phyloP scores from a whole-genome alignment of 805 yeast genomes.

The Jamesozyma lodderae region DNA sequence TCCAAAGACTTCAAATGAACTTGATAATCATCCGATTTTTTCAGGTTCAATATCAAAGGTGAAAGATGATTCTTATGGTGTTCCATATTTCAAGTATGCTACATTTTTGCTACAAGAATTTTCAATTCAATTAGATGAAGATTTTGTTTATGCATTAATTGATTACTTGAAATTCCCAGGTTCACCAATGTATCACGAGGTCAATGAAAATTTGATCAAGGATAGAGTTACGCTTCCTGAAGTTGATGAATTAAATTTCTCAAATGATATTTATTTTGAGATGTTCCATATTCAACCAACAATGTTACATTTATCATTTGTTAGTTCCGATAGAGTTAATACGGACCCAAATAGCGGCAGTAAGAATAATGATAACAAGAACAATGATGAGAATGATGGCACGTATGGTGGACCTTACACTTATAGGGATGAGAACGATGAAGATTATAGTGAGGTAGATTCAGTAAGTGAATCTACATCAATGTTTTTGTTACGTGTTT shows the following conservation, averaged over 20 bases:
- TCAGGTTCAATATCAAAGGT: slow-evolving; percentile 78
- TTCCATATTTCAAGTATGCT: slow-evolving; percentile 81
- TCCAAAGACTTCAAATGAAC: slow-evolving; percentile 74
- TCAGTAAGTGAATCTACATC: slow-evolving; percentile 22
- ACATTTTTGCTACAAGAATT: slow-evolving; percentile 83
- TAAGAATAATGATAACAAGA: background rate
- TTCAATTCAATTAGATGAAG: slow-evolving; percentile 90
- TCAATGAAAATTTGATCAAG: slow-evolving; percentile 7
- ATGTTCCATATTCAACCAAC: slow-evolving; percentile 88
- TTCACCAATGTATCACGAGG: slow-evolving; percentile 52
- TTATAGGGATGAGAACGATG: no score
- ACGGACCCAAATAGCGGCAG: slow-evolving; percentile 47
- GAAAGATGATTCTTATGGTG: slow-evolving; percentile 86
- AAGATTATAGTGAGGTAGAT: slow-evolving; percentile 1
- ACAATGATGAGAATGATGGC: slow-evolving; percentile 6
- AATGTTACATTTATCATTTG: slow-evolving; percentile 80
- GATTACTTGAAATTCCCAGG: slow-evolving; percentile 79
- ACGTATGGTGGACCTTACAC: no score
- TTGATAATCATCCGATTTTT: slow-evolving; percentile 83
- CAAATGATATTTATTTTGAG: slow-evolving; percentile 82
- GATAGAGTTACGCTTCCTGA: slow-evolving; percentile 57
- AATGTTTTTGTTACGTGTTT: slow-evolving; percentile 68
- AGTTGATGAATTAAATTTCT: slow-evolving; percentile 46
- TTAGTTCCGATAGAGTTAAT: slow-evolving; percentile 71
- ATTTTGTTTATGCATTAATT: slow-evolving; percentile 70